These are phyloP conservation scores for Sextonia rubra DNA, from an alignment of 164 flowering plant genomes.

Conservation along the genomic window DNA sequence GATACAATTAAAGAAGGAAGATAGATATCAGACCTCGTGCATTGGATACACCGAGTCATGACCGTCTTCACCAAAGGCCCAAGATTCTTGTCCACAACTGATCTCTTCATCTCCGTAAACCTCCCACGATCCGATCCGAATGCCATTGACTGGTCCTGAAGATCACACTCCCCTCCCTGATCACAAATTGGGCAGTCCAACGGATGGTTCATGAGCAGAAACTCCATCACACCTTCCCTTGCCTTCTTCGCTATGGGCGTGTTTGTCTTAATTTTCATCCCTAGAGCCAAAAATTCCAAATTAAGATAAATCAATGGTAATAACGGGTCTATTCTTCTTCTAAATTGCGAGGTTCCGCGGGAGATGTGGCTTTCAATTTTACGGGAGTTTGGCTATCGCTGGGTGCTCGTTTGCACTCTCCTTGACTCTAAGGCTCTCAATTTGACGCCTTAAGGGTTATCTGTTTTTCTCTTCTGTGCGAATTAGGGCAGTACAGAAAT, in stretches of 20 bases:
- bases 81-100: constrained; percentile 96
- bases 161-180: constrained; percentile 99
- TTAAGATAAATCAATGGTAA: neutral
- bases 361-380: no score
- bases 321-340: neutral
- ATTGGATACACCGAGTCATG: constrained; percentile 99
- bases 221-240: constrained; percentile 99
- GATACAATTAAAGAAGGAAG: neutral
- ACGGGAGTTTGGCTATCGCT: no score
- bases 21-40: constrained; percentile 64
- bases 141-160: constrained; percentile 99
- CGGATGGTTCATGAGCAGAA: constrained; percentile 97
- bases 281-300: constrained; percentile 25
- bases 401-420: no score
- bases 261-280: constrained; percentile 98
- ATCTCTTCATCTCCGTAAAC: constrained; percentile 95
- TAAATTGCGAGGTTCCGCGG: no score
- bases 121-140: constrained; percentile 99
- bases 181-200: constrained; percentile 99
- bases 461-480: no score
- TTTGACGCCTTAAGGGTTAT: no score
- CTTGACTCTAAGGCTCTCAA: no score
- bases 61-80: constrained; percentile 99
- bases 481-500: no score
- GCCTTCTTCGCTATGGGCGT: constrained; percentile 97